Base-by-base conservation (phyloP, 352 stramenopile species). In the Thraustochytrium sp. region DNA sequence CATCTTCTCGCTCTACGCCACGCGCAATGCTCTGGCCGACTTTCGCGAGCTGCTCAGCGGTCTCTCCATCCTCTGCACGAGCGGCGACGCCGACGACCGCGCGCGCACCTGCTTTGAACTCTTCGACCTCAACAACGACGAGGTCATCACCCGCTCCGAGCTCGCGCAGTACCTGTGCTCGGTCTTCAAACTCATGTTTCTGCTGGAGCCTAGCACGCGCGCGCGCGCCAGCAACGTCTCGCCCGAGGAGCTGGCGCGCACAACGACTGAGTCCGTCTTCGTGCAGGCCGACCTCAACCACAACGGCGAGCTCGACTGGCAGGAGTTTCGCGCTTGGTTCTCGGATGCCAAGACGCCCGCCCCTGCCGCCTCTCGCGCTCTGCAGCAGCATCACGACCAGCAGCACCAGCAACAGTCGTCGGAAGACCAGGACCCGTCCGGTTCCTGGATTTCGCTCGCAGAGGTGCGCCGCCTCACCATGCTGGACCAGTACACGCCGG, bases 51-150 rank as follows among this genome's bases (percentile, higher is more conserved):
- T 96, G 23, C 91, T 89, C 21, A 94, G 90, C 59, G 92, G 92
- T 2, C 89, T 96, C 46, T 93, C 90, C 1, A 86, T 95, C 3
- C 89, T 95, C n/a, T 95, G 92, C 78, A 88, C 88, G 36, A 4
- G 92, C 91, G 5, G 89, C 87, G 0, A 90, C 94, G 54, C 85
- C 23, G 53, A 92, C 61, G 91, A 95, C 38, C 95, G 95, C 84
- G 88, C 94, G 13, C 88, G 90, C 38, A 89, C 91, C 1, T 90
- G 91, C 2, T 96, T 96, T 61, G 89, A 88, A 40, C 85, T 96
- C 13, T 95, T 95, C 82, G 92, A 96, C 76, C 89, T 95, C 75
- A 92, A 95, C 74, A 89, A 92, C 82, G 91, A 96, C 51, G 91
- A 91, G 0, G 93, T 90, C 77, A 93, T 96, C 72, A 90, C 89